phyloP scores from a whole-genome alignment of 129 eudicot genomes.

The Lactuca saligna region DNA sequence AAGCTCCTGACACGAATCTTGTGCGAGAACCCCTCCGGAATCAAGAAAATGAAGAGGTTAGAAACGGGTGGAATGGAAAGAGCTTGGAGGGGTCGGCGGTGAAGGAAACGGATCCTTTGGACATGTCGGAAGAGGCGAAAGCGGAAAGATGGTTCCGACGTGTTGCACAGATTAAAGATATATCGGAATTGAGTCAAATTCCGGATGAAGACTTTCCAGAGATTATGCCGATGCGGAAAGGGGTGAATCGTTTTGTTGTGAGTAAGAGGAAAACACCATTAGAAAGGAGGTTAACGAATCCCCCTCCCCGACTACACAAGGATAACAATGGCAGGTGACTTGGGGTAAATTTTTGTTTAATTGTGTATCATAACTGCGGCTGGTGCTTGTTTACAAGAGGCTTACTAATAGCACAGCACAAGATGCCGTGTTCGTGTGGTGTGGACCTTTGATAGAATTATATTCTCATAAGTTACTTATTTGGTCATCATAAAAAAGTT shows the following conservation, averaged over 20 bases:
- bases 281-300: slow-evolving; percentile 74
- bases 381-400: not conserved
- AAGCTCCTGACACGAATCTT: slow-evolving; percentile 1
- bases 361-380: slow-evolving; percentile 13
- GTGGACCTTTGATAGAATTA: too few relatives aligned
- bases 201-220: slow-evolving; percentile 97
- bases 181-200: slow-evolving; percentile 82
- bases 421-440: too few relatives aligned
- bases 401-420: not conserved
- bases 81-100: slow-evolving; percentile 97
- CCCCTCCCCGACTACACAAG: slow-evolving; percentile 29
- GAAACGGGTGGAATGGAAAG: slow-evolving; percentile 50
- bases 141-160: slow-evolving; percentile 93
- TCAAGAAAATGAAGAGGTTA: slow-evolving; percentile 21
- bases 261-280: slow-evolving; percentile 93
- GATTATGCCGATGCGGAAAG: slow-evolving; percentile 97
- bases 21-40: not conserved
- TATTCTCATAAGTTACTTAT: too few relatives aligned
- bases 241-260: slow-evolving; percentile 92
- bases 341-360: slow-evolving; percentile 7
- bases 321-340: slow-evolving; percentile 39
- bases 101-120: slow-evolving; percentile 75
- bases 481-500: too few relatives aligned
- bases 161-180: slow-evolving; percentile 91
- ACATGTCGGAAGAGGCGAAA: slow-evolving; percentile 99